phyloP scores from a whole-genome alignment of 108 stramenopile species.

The Seminavis robusta region DNA sequence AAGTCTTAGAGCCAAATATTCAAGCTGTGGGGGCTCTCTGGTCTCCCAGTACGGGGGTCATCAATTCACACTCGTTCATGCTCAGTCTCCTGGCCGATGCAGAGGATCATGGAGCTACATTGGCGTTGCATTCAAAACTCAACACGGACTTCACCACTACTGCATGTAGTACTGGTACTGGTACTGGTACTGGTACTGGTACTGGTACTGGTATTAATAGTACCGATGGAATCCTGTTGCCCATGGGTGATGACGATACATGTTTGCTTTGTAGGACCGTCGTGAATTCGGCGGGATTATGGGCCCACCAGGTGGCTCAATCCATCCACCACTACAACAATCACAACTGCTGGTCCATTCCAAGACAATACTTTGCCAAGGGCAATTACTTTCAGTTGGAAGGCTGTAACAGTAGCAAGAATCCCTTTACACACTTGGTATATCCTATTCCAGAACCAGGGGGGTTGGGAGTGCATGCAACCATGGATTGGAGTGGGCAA shows the following conservation, averaged over 20 bases:
- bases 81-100: conserved; percentile 64
- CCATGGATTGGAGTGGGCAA: conserved; percentile 60
- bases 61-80: conserved; percentile 74
- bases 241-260: conserved; percentile 18
- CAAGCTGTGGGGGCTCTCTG: conserved; percentile 43
- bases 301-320: conserved; percentile 52
- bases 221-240: background rate
- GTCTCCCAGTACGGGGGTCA: conserved; percentile 80
- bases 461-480: conserved; percentile 85
- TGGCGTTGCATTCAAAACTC: conserved; percentile 55
- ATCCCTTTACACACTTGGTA: conserved; percentile 74
- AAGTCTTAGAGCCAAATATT: conserved; percentile 61
- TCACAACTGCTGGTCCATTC: conserved; percentile 49
- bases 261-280: conserved; percentile 61
- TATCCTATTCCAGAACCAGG: conserved; percentile 84
- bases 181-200: no score
- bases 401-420: conserved; percentile 33
- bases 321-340: conserved; percentile 38
- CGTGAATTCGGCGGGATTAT: conserved; percentile 67
- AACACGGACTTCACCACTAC: no score
- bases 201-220: no score
- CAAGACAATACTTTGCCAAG: conserved; percentile 77
- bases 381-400: conserved; percentile 79
- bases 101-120: conserved; percentile 57
- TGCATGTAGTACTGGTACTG: no score